phyloP scores from a whole-genome alignment of 257 asterid species.

The Euphrasia confusa region DNA sequence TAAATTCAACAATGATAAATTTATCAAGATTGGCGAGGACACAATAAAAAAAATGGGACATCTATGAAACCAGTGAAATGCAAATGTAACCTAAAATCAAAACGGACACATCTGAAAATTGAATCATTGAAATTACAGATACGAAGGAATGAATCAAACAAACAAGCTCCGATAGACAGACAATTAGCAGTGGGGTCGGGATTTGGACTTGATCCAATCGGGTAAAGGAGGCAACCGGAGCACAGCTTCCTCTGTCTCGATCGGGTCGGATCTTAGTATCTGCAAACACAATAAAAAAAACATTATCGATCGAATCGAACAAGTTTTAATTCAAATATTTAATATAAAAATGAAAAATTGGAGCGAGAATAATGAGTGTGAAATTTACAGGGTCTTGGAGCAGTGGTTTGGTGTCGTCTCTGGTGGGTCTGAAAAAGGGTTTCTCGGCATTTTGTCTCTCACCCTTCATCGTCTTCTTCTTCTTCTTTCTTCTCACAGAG shows the following conservation, averaged over 20 bases:
- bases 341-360: background rate
- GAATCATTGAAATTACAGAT: too few species aligned
- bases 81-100: too few species aligned
- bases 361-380: background rate
- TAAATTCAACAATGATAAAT: too few species aligned
- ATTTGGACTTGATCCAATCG: conserved; percentile 27
- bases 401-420: conserved; percentile 74
- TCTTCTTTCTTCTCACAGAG: too few species aligned
- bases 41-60: too few species aligned
- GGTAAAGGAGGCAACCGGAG: conserved; percentile 78
- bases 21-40: too few species aligned
- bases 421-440: conserved; percentile 62
- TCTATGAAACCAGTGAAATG: too few species aligned
- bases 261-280: conserved; percentile 86
- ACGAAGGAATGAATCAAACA: too few species aligned
- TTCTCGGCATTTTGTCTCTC: conserved; percentile 17
- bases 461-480: too few species aligned
- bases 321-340: background rate
- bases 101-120: too few species aligned
- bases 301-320: background rate
- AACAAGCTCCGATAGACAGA: too few species aligned
- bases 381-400: conserved; percentile 68
- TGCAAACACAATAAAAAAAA: conserved; percentile 10
- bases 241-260: conserved; percentile 84
- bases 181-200: background rate